Evolutionary conservation across 768 basidiomycete species (phyloP).

Genomic region (Boletus insuetus): DNA sequence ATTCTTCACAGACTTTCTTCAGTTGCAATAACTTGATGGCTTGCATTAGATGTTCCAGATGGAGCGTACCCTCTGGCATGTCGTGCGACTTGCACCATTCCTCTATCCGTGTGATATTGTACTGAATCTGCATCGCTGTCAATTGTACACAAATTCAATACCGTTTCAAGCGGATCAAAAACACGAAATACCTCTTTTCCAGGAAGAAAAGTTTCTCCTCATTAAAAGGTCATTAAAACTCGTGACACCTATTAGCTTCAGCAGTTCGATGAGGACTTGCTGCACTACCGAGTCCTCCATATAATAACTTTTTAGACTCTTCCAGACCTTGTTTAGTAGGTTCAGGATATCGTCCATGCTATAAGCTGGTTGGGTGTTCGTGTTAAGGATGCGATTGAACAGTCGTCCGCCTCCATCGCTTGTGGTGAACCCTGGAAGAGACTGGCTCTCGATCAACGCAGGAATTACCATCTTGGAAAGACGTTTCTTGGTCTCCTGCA

Average conservation of each 20-base stretch:
- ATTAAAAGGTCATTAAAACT: constrained; percentile 98
- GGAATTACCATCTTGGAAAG: constrained; percentile 98
- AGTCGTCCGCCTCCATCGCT: constrained; percentile 90
- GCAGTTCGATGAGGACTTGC: constrained; percentile 90
- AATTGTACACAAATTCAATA: constrained; percentile 1
- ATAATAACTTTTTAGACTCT: constrained; percentile 96
- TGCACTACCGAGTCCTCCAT: constrained; percentile 97
- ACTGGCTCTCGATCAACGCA: constrained; percentile 97
- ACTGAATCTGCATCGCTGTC: constrained; percentile 99
- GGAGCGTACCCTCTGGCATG: constrained; percentile 97
- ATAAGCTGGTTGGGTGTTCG: constrained; percentile 85
- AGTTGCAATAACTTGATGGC: constrained; percentile 96
- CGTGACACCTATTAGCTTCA: constrained; percentile 93
- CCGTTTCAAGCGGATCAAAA: background rate
- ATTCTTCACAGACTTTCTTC: constrained; percentile 72
- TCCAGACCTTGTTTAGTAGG: constrained; percentile 96
- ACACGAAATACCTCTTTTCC: constrained; percentile 85
- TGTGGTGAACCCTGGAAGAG: constrained; percentile 95
- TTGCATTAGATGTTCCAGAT: constrained; percentile 99
- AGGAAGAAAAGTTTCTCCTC: constrained; percentile 98
- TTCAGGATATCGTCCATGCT: constrained; percentile 99
- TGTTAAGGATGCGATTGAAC: constrained; percentile 88
- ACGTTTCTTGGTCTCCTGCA: constrained; percentile 96
- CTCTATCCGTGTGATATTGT: constrained; percentile 95
- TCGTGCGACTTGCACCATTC: constrained; percentile 99